A percentile compares a stretch with the other conserved stretches of the same genome.
These are phyloP conservation scores for Cytospora chrysosperma DNA, from an alignment of 2,329 filamentous ascomycete genomes.

Conservation along the genomic window DNA sequence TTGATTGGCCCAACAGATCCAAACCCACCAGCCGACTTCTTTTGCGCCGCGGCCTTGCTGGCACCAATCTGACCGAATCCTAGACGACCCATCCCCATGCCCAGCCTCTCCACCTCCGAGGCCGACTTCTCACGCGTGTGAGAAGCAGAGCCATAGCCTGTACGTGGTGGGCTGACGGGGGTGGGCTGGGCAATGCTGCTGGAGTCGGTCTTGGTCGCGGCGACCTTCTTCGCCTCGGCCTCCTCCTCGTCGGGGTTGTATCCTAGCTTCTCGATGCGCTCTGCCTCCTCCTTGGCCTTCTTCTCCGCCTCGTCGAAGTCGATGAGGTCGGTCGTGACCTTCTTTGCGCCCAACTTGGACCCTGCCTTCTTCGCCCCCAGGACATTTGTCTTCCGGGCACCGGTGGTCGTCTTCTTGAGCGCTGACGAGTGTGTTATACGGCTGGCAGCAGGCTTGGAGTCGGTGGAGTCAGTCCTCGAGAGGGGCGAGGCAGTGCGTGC, in stretches of 20 bases:
- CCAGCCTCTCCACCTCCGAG: constrained; percentile 82
- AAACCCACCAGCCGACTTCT: constrained; percentile 75
- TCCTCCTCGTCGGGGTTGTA: constrained; percentile 86
- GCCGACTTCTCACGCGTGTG: constrained; percentile 61
- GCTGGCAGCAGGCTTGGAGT: constrained; percentile 56
- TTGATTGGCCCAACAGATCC: constrained; percentile 79
- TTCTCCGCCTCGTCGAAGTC: constrained; percentile 98
- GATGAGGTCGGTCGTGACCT: constrained; percentile 75
- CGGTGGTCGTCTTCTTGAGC: constrained; percentile 72
- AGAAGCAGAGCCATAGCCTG: constrained; percentile 61
- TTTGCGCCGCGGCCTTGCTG: constrained; percentile 53
- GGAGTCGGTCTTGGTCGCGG: constrained; percentile 49
- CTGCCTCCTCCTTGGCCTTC: constrained; percentile 95
- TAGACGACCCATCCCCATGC: constrained; percentile 82
- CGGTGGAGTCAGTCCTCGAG: constrained; percentile 56
- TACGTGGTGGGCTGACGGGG: constrained; percentile 65
- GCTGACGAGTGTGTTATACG: constrained; percentile 75
- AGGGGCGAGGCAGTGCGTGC: constrained; percentile 84
- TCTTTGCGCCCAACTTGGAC: constrained; percentile 89
- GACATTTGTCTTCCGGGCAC: constrained; percentile 80
- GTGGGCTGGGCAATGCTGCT: constrained; percentile 70
- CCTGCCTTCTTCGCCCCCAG: constrained; percentile 77
- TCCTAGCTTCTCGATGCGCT: constrained; percentile 90
- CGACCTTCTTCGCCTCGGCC: constrained; percentile 41
- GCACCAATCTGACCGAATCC: constrained; percentile 85